Conservation (phyloP, 495 filamentous ascomycete genomes). For the Cercophora newfieldiana region DNA sequence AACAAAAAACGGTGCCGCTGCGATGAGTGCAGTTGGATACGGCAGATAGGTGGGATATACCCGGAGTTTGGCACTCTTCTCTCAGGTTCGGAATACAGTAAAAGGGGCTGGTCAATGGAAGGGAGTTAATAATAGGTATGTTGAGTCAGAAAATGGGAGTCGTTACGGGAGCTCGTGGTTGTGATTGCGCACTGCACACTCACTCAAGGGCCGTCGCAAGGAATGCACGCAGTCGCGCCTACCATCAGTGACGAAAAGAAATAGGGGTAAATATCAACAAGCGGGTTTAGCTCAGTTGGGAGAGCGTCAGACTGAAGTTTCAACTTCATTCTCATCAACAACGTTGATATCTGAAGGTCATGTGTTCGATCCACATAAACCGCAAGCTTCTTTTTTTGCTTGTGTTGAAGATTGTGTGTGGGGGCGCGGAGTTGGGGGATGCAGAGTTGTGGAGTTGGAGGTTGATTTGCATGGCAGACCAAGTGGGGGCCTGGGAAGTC, state of each 20-base stretch:
- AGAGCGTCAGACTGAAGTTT: conserved; percentile 7
- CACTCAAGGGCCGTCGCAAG: neutral
- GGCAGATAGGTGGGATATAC: neutral
- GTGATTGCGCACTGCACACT: neutral
- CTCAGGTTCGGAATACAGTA: neutral
- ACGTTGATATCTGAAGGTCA: conserved; percentile 7
- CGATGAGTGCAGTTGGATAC: neutral
- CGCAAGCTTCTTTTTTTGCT: neutral
- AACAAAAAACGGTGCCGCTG: neutral
- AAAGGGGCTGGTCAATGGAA: too few relatives aligned
- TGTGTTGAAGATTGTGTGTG: too few relatives aligned
- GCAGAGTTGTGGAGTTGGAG: too few relatives aligned
- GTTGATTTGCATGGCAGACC: too few relatives aligned
- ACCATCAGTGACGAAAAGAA: neutral
- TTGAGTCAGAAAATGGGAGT: too few relatives aligned
- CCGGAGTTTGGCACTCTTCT: neutral
- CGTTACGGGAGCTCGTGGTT: too few relatives aligned
- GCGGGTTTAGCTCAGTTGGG: conserved; percentile 9
- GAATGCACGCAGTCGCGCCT: neutral
- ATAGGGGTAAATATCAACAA: neutral
- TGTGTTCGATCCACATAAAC: conserved; percentile 6
- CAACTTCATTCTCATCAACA: neutral
- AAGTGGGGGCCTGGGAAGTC: too few relatives aligned
- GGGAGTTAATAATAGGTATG: neutral
- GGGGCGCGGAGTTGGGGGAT: too few relatives aligned